phyloP scores from a whole-genome alignment of 2,329 filamentous ascomycete genomes.

The Ophiostoma montium region DNA sequence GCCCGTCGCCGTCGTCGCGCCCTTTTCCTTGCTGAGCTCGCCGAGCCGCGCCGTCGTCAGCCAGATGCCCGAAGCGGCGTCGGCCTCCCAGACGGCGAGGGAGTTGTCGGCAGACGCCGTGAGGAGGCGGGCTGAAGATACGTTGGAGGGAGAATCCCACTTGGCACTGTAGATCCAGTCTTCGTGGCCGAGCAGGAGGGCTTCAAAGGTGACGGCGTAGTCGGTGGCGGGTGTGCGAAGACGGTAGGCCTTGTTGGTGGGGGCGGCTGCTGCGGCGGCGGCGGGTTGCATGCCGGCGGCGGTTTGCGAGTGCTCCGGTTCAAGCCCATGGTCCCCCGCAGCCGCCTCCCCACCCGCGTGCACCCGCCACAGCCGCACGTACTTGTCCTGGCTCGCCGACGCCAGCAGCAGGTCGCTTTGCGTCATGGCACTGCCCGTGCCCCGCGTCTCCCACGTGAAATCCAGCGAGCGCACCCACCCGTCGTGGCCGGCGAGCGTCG shows the following conservation, averaged over 20 bases:
- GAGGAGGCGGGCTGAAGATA: slow-evolving; percentile 52
- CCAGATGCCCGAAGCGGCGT: slow-evolving; percentile 78
- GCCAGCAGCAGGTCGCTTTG: slow-evolving; percentile 72
- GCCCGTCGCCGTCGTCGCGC: slow-evolving; percentile 89
- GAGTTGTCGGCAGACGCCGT: slow-evolving; percentile 94
- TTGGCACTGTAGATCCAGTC: slow-evolving; percentile 92
- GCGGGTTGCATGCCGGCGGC: no score
- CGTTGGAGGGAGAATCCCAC: no score
- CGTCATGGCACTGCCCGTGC: slow-evolving; percentile 21
- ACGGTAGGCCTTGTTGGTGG: slow-evolving; percentile 80
- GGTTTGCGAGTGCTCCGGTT: no score
- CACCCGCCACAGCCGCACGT: slow-evolving; percentile 84
- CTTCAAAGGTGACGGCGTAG: slow-evolving; percentile 83
- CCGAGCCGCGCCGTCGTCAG: slow-evolving; percentile 72
- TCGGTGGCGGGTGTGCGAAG: slow-evolving; percentile 40
- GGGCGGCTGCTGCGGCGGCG: no score
- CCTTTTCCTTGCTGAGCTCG: slow-evolving; percentile 89
- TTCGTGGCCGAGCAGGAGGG: slow-evolving; percentile 83
- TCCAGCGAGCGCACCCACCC: slow-evolving; percentile 84
- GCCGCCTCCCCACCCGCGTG: slow-evolving; percentile 53
- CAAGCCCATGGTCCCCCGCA: no score
- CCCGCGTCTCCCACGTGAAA: slow-evolving; percentile 55
- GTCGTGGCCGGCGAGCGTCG: slow-evolving; percentile 77
- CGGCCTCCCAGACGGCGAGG: slow-evolving; percentile 81
- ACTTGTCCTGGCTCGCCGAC: slow-evolving; percentile 95